Base-by-base conservation (phyloP, 495 filamentous ascomycete species). In the Aspergillus affinis region DNA sequence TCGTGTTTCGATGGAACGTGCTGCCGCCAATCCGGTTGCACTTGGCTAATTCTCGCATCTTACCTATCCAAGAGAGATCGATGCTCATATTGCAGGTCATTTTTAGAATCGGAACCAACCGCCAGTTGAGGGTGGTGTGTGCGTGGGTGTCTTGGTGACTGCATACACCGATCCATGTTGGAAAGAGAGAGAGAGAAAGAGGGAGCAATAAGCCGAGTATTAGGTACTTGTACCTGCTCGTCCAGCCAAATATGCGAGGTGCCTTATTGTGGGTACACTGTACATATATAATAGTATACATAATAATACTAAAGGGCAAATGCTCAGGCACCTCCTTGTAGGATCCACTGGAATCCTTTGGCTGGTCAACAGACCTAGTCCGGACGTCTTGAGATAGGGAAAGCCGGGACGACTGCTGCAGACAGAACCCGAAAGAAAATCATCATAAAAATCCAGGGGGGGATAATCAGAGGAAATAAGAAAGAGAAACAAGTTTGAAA, bases 1-100 rank as follows among this genome's bases (percentile, higher is more conserved):
- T 4, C 36, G 12, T 41, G 36, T 41, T 10, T 41, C 45, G 52
- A 54, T 44, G 45, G 52, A 54, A 44, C 52, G 52, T 36, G 52
- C 45, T 32, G 52, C 32, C 41, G 49, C 41, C 32, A 56, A 50
- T 12, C 49, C 36, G 36, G 2, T 17, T 13, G 13, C 36, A 15
- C 36, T 41, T 41, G 36, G 36, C 36, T 10, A 41, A 41, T 41
- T 41, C 36, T 41, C 36, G 12, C 36, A 41, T 41, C 36, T 41
- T 41, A 41, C 36, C 36, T 41, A 4, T 41, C 36, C 12, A 13
- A 41, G 13, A 15, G 13, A 4, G 36, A 15, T 41, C 13, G 36
- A 10, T 17, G 36, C 12, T 41, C 12, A 15, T 13, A 17, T 41
- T 41, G 36, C 36, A 41, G 36, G 13, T 41, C 12, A 13, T n/a